Conservation (phyloP, 2,329 filamentous ascomycete species). For the Hypomyces rosellus region DNA sequence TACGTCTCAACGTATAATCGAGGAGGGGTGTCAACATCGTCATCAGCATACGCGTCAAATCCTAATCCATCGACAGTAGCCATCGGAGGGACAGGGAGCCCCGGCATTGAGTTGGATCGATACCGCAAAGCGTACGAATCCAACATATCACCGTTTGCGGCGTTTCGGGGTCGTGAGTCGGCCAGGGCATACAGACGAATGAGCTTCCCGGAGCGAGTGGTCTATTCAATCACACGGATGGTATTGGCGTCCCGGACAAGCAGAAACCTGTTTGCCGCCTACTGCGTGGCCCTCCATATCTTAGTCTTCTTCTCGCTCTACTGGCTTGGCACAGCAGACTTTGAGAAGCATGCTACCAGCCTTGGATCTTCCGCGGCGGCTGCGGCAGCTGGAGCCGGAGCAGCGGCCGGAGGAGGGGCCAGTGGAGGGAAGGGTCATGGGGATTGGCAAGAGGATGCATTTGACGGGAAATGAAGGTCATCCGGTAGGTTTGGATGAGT, state of each 20-base stretch:
- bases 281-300: slow-evolving; percentile 82
- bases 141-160: slow-evolving; percentile 91
- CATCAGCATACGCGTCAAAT: slow-evolving; percentile 61
- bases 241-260: slow-evolving; percentile 85
- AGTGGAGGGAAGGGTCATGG: slow-evolving; percentile 34
- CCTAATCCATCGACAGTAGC: slow-evolving; percentile 70
- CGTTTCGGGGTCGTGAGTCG: slow-evolving; percentile 89
- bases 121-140: slow-evolving; percentile 92
- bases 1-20: slow-evolving; percentile 93
- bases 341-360: slow-evolving; percentile 54
- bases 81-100: slow-evolving; percentile 47
- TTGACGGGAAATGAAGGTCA: slow-evolving; percentile 33
- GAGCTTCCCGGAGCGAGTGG: slow-evolving; percentile 81
- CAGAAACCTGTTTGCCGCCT: slow-evolving; percentile 87
- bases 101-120: slow-evolving; percentile 67
- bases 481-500: no score
- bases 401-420: slow-evolving; percentile 11
- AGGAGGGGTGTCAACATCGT: slow-evolving; percentile 52
- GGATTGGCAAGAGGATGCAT: slow-evolving; percentile 60
- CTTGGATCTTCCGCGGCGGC: slow-evolving; percentile 43
- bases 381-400: slow-evolving; percentile 32
- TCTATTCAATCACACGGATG: slow-evolving; percentile 86
- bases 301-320: slow-evolving; percentile 84
- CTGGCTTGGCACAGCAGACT: slow-evolving; percentile 66
- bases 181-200: slow-evolving; percentile 87